Evolutionary conservation across 768 basidiomycete genomes (phyloP).

Genomic region (Omphalotus guepiniiformis): DNA sequence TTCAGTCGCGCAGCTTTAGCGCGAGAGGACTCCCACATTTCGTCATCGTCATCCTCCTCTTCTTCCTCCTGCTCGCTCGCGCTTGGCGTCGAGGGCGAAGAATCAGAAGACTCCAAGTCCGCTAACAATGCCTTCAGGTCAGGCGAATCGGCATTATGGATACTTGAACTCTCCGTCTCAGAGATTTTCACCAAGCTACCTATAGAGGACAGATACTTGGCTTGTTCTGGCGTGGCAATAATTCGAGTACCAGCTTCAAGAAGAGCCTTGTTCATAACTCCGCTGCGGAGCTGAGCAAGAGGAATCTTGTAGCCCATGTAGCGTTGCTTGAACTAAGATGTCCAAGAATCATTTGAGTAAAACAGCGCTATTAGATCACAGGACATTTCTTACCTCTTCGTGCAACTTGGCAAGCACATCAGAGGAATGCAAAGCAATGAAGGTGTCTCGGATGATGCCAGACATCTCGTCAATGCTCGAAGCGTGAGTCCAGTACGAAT

Average conservation of each 20-base stretch:
- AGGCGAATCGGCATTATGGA: slow-evolving; percentile 21
- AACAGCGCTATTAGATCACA: not conserved
- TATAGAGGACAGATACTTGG: slow-evolving; percentile 26
- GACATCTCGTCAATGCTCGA: slow-evolving; percentile 86
- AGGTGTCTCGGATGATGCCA: slow-evolving; percentile 83
- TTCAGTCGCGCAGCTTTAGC: slow-evolving; percentile 14
- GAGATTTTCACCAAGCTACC: slow-evolving; percentile 32
- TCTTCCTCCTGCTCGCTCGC: slow-evolving; percentile 15
- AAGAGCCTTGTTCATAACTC: slow-evolving; percentile 36
- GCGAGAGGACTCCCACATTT: slow-evolving; percentile 13
- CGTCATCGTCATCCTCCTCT: slow-evolving; percentile 21
- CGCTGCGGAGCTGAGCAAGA: slow-evolving; percentile 39
- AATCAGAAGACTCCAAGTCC: slow-evolving; percentile 8
- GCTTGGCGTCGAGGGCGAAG: not conserved
- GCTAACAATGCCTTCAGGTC: slow-evolving; percentile 9
- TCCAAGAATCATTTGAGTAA: slow-evolving; percentile 4
- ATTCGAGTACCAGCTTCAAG: slow-evolving; percentile 41
- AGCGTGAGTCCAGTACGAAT: slow-evolving; percentile 99
- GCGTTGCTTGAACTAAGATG: slow-evolving; percentile 62
- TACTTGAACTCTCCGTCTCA: slow-evolving; percentile 29
- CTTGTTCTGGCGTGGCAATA: slow-evolving; percentile 36
- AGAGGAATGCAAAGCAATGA: slow-evolving; percentile 87
- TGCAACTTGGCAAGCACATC: slow-evolving; percentile 74
- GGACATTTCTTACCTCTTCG: slow-evolving; percentile 54
- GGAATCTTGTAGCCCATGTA: slow-evolving; percentile 74